phyloP scores from a whole-genome alignment of 169 alveolate species.

The Eimeria necatrix region DNA sequence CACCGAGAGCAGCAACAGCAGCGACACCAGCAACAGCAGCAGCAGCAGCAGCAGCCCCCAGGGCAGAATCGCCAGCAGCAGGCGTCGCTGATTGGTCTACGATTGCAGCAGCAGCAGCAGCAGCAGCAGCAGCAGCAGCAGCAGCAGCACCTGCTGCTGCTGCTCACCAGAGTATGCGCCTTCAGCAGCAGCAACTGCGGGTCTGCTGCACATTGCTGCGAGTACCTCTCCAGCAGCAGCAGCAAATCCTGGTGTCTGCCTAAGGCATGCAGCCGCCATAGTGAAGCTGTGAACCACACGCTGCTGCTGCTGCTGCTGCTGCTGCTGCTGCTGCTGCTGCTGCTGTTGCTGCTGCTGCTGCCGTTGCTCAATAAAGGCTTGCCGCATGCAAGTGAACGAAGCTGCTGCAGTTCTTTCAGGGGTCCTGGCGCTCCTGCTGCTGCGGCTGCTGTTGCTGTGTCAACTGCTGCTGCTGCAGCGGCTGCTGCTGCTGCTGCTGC shows the following conservation, averaged over 20 bases:
- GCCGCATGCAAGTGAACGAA: no score
- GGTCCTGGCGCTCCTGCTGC: not conserved
- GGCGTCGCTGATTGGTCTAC: not conserved
- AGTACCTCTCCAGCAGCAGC: slow-evolving; percentile 24
- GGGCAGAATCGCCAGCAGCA: no score
- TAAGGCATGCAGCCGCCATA: slow-evolving; percentile 53
- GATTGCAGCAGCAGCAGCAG: not conserved
- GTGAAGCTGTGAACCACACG: not conserved
- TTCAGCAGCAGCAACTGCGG: slow-evolving; percentile 25
- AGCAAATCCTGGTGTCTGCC: slow-evolving; percentile 1
- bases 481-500: slow-evolving; percentile 25
- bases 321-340: slow-evolving; percentile 17
- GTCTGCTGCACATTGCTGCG: not conserved
- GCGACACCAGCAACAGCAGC: no score
- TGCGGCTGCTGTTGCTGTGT: not conserved
- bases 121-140: not conserved
- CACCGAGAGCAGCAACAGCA: no score
- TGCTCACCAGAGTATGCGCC: slow-evolving; percentile 35
- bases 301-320: slow-evolving; percentile 28
- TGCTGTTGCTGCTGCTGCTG: slow-evolving; percentile 21
- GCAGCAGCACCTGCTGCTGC: slow-evolving; percentile 12
- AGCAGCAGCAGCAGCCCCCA: not conserved
- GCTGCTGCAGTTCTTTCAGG: not conserved
- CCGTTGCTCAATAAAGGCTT: no score
- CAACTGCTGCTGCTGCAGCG: not conserved